A percentile compares a stretch with the other conserved stretches of the same genome.
Conservation (phyloP, 352 stramenopile genomes). For the Pythium coloratum region DNA sequence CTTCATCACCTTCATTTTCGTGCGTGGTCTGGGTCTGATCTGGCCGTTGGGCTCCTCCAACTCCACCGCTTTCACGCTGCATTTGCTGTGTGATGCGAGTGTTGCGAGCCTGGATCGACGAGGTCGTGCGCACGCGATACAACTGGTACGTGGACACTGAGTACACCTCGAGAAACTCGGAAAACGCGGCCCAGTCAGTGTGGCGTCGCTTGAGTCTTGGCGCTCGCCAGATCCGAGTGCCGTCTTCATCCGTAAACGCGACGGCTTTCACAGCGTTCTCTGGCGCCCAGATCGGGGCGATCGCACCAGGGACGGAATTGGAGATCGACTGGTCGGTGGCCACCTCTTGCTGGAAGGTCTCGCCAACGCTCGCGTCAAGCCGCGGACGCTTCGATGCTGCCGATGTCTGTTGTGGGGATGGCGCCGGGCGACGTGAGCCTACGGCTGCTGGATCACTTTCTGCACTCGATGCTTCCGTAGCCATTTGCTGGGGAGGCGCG, state of each 20-base stretch:
- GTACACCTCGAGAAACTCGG: conserved; percentile 60
- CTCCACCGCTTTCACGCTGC: conserved; percentile 1
- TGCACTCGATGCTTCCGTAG: background rate
- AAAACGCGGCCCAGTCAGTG: conserved; percentile 55
- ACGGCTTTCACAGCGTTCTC: conserved; percentile 24
- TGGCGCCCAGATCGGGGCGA: conserved; percentile 24
- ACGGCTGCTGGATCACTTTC: background rate
- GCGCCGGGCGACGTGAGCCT: background rate
- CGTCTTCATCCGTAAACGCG: conserved; percentile 27
- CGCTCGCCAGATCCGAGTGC: conserved; percentile 45
- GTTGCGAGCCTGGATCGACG: conserved; percentile 65
- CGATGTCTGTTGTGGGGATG: background rate
- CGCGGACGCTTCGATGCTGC: background rate
- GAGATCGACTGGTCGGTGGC: background rate
- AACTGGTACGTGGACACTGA: conserved; percentile 63
- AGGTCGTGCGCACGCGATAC: conserved; percentile 75
- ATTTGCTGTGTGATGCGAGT: conserved; percentile 51
- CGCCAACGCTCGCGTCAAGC: background rate
- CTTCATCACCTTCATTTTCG: conserved; percentile 7
- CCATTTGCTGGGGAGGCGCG: background rate
- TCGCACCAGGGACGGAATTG: background rate
- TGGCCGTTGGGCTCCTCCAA: background rate
- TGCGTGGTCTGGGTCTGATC: background rate
- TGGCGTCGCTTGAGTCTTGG: conserved; percentile 50
- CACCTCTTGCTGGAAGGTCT: background rate